These are phyloP conservation scores for Misopates orontium DNA, from an alignment of 257 asterid genomes.

Conservation along the genomic window DNA sequence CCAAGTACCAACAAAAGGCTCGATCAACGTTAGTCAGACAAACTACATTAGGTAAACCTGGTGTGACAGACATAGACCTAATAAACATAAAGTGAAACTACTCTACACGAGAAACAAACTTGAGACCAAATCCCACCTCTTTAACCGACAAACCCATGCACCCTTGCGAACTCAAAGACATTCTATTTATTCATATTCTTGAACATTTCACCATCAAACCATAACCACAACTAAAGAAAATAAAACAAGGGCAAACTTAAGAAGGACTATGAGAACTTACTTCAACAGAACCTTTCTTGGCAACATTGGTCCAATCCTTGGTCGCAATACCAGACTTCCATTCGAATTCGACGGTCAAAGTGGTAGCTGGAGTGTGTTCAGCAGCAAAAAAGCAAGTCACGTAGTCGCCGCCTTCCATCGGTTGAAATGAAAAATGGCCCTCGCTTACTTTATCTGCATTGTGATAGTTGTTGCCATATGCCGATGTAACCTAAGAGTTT, in stretches of 20 bases:
- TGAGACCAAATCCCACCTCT: too few species aligned
- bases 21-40: too few species aligned
- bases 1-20: too few species aligned
- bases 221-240: too few species aligned
- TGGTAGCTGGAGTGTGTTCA: slow-evolving; percentile 63
- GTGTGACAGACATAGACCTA: too few species aligned
- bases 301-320: slow-evolving; percentile 88
- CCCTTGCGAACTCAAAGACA: too few species aligned
- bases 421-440: slow-evolving; percentile 84
- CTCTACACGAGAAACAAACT: too few species aligned
- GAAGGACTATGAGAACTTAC: slow-evolving; percentile 41
- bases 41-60: too few species aligned
- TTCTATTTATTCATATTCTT: too few species aligned
- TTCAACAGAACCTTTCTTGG: slow-evolving; percentile 90
- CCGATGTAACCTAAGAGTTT: slow-evolving; percentile 70
- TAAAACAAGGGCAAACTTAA: neutral
- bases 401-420: slow-evolving; percentile 81
- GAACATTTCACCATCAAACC: too few species aligned
- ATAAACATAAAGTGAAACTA: too few species aligned
- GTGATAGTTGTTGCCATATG: slow-evolving; percentile 81
- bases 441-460: slow-evolving; percentile 68
- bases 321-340: slow-evolving; percentile 97
- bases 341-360: slow-evolving; percentile 70
- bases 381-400: slow-evolving; percentile 83
- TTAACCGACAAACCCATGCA: too few species aligned